Conservation (phyloP, 2,329 filamentous ascomycete genomes). For the Sarocladiaceae sp. region DNA sequence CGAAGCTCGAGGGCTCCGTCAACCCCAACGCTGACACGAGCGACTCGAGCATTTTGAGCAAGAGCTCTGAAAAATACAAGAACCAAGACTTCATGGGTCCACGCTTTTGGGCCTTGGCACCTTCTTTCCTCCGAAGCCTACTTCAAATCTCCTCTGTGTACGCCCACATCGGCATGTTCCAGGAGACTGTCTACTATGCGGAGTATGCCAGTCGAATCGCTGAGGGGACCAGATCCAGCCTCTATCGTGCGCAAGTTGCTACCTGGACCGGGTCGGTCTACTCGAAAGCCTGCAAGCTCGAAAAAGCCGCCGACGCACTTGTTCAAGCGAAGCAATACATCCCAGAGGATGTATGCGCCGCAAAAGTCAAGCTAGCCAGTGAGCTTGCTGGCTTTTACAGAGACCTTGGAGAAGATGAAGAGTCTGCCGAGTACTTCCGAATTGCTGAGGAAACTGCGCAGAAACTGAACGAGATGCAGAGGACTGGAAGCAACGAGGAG, state of each 20-base stretch:
- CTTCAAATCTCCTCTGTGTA: constrained; percentile 74
- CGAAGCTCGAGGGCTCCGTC: constrained; percentile 37
- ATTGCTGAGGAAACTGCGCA: constrained; percentile 46
- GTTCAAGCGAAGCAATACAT: constrained; percentile 50
- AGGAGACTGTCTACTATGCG: constrained; percentile 83
- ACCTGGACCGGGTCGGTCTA: constrained; percentile 53
- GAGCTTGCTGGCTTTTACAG: constrained; percentile 53
- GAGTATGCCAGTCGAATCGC: constrained; percentile 80
- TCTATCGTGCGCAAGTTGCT: constrained; percentile 51
- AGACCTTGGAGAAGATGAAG: constrained; percentile 40
- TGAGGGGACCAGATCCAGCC: constrained; percentile 58
- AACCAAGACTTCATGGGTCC: constrained; percentile 36
- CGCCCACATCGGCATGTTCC: constrained; percentile 78
- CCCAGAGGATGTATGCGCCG: constrained; percentile 32
- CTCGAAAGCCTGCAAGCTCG: constrained; percentile 52
- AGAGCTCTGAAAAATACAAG: constrained; percentile 17
- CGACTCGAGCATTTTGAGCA: constrained; percentile 19
- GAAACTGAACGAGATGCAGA: constrained; percentile 20
- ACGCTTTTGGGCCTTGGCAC: constrained; percentile 75
- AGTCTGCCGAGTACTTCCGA: constrained; percentile 38
- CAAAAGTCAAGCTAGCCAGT: constrained; percentile 42
- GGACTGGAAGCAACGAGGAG: not conserved
- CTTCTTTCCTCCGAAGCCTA: constrained; percentile 67
- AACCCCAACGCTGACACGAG: constrained; percentile 17
- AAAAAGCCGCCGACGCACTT: constrained; percentile 53